Base-by-base conservation (phyloP, 208 protist genomes). In the Trypanosoma cruzi region DNA sequence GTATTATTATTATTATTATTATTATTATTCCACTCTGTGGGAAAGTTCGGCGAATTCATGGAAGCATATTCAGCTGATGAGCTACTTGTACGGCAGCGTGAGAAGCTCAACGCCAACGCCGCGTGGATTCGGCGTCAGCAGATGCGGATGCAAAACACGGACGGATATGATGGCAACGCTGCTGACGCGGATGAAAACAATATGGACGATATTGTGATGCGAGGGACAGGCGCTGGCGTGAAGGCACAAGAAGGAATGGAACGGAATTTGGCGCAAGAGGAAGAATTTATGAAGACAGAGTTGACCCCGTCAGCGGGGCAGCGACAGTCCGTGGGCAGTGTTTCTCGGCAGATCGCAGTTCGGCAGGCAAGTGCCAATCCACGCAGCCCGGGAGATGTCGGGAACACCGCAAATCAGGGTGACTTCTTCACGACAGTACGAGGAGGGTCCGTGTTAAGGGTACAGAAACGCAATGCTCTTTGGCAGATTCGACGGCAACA, bases 401-500 rank as follows among this genome's bases (percentile, higher is more conserved):
- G n/a, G 57, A 36, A 4, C 37, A 31, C 36, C 13, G 29, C 6
- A 22, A 32, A 32, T 18, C 4, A 26, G 20, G 37, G 13, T 11
- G 54, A 59, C 6, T 62, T 18, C n/a, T 66, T 66, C 44, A 36
- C 59, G 31, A 58, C 31, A 7, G 52, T 44, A 0, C 49, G 42
- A 0, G 61, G 60, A 5, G 68, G 68, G 4, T 73, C 56, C 22
- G 53, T 62, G 2, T 20, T 56, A 18, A 26, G 40, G 20, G 68
- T 73, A 32, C 61, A 68, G 50, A 13, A 62, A 29, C 68, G 68
- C 58, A 67, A 53, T 34, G 34, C 58, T 20, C 48, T 68, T 10
- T 73, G 68, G 68, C 60, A 61, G 48, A 20, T 48, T 26, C 59
- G 68, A 7, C 68, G 68, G 22, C 57, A 73, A 10, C 57, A 65